Percentiles rank a stretch among this genome's conserved stretches.
Evolutionary conservation across 78 protist genomes (phyloP).

Genomic region (Thecamonas trahens): DNA sequence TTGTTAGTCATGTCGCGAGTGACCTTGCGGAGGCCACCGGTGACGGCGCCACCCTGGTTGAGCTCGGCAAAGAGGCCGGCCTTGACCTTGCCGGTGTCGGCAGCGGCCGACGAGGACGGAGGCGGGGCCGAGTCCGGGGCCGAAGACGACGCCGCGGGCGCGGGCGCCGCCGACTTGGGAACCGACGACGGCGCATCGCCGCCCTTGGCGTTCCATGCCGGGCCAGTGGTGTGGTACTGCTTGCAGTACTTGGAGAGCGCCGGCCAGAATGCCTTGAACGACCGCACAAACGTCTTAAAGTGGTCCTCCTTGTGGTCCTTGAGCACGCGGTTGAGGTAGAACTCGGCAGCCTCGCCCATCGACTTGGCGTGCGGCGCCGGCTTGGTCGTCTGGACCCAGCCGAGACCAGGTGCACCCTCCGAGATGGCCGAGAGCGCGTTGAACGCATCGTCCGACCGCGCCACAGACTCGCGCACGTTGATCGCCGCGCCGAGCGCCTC

Average conservation of each 20-base stretch:
- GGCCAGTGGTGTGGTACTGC: constrained; percentile 49
- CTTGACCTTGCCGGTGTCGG: constrained; percentile 4
- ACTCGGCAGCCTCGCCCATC: constrained; percentile 16
- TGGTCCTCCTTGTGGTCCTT: constrained; percentile 18
- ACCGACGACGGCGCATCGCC: constrained; percentile 3
- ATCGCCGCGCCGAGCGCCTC: neutral
- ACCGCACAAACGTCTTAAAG: constrained; percentile 29
- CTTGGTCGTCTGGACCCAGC: constrained; percentile 28
- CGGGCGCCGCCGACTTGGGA: neutral
- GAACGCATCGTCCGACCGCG: neutral
- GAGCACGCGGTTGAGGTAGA: constrained; percentile 40
- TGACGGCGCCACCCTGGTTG: constrained; percentile 63
- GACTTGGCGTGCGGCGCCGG: constrained; percentile 34
- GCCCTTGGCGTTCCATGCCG: constrained; percentile 23
- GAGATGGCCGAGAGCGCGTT: constrained; percentile 22
- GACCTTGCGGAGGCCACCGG: constrained; percentile 73
- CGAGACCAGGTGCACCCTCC: constrained; percentile 41
- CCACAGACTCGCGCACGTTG: neutral
- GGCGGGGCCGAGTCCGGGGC: neutral
- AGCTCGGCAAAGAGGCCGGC: constrained; percentile 48
- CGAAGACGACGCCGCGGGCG: neutral
- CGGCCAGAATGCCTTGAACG: constrained; percentile 1
- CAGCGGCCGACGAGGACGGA: neutral
- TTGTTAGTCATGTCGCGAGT: constrained; percentile 68
- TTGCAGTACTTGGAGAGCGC: constrained; percentile 40